Percentiles rank a stretch among this genome's conserved stretches.
phyloP scores from a whole-genome alignment of 345 rosid genomes.

The Dipteronia dyeriana region DNA sequence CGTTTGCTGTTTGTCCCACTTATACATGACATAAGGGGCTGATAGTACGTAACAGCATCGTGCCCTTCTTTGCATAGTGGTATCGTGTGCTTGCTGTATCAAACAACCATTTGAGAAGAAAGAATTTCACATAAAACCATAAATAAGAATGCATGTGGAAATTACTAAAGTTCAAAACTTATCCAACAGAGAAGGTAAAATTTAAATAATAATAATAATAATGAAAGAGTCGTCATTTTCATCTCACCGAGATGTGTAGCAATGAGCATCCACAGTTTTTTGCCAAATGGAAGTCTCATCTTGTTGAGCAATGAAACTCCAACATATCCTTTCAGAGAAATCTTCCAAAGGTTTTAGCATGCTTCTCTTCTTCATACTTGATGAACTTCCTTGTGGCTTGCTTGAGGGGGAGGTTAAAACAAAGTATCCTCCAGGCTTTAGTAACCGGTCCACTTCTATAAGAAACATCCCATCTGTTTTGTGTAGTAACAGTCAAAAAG shows the following conservation, averaged over 20 bases:
- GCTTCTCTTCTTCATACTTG: constrained; percentile 52
- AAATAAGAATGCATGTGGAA: constrained; percentile 2
- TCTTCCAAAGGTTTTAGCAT: constrained; percentile 57
- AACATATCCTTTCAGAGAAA: constrained; percentile 71
- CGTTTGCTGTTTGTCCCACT: constrained; percentile 76
- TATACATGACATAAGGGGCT: constrained; percentile 76
- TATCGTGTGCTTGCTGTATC: constrained; percentile 48
- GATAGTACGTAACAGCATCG: constrained; percentile 69
- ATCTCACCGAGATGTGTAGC: constrained; percentile 73
- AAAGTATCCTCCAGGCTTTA: constrained; percentile 96
- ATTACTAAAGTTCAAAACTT: constrained; percentile 2
- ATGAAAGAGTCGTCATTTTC: constrained; percentile 4
- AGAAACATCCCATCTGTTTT: constrained; percentile 83
- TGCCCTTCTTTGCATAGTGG: constrained; percentile 73
- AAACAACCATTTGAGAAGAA: constrained; percentile 13
- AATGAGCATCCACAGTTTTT: constrained; percentile 64
- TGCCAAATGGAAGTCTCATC: constrained; percentile 97
- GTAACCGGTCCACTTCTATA: constrained; percentile 88
- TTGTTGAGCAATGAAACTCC: constrained; percentile 91
- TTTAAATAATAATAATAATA: background rate
- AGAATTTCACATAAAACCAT: background rate
- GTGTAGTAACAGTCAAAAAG: constrained; percentile 28
- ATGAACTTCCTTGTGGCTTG: constrained; percentile 55
- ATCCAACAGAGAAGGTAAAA: constrained; percentile 1
- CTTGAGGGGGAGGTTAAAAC: constrained; percentile 77